Evolutionary conservation across 768 basidiomycete genomes (phyloP).

Genomic region (Cystofilobasidium capitatum): DNA sequence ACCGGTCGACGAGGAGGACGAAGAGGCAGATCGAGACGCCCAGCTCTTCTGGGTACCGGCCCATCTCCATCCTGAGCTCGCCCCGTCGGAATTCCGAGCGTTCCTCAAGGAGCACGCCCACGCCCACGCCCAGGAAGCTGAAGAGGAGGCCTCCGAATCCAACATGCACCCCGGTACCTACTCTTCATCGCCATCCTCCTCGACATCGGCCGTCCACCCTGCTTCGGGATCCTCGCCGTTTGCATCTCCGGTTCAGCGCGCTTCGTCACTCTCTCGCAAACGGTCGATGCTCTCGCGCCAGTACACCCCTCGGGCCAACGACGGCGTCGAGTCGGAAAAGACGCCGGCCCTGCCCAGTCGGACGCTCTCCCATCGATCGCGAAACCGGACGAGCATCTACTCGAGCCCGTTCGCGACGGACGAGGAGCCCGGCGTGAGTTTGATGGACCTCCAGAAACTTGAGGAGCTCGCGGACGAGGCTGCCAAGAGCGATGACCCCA

Average conservation of each 20-base stretch:
- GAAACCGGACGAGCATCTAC: slow-evolving; percentile 57
- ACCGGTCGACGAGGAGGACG: slow-evolving; percentile 32
- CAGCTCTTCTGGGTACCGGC: slow-evolving; percentile 99
- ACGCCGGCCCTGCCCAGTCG: slow-evolving; percentile 36
- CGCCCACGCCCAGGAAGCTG: slow-evolving; percentile 29
- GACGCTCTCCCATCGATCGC: slow-evolving; percentile 16
- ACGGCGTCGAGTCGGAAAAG: slow-evolving; percentile 61
- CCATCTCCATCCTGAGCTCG: slow-evolving; percentile 90
- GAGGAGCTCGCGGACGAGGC: slow-evolving; percentile 90
- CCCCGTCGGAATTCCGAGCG: slow-evolving; percentile 86
- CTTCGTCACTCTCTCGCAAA: slow-evolving; percentile 58
- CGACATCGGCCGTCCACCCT: background rate
- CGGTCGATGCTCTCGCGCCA: slow-evolving; percentile 90
- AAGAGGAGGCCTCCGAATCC: slow-evolving; percentile 5
- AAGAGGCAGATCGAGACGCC: slow-evolving; percentile 56
- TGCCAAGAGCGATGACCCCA: slow-evolving; percentile 68
- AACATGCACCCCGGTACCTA: slow-evolving; percentile 1
- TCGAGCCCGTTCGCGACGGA: slow-evolving; percentile 44
- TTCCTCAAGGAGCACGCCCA: slow-evolving; percentile 90
- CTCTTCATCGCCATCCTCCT: background rate
- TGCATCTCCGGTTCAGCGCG: slow-evolving; percentile 44
- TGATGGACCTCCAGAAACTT: slow-evolving; percentile 85
- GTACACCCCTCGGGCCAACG: slow-evolving; percentile 71
- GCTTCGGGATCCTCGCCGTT: slow-evolving; percentile 17
- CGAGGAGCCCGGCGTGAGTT: slow-evolving; percentile 71